Base-by-base conservation (phyloP, 169 alveolate species). In the Amoebophrya sp. region DNA sequence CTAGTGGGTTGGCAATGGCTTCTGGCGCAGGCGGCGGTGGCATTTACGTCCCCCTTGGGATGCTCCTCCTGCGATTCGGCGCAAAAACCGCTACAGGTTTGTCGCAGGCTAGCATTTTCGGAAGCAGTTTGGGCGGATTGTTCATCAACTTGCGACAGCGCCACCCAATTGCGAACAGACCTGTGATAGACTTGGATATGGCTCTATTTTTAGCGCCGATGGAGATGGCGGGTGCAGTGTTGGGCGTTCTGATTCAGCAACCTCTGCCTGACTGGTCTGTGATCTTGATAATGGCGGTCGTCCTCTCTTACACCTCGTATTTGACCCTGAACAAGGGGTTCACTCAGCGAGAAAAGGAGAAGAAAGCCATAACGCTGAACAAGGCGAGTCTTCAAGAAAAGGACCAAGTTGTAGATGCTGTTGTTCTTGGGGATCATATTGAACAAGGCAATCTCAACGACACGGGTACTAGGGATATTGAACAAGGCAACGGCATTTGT, bases 221-320 rank as follows among this genome's bases (percentile, higher is more conserved):
- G 91, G 93, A 93, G 93, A 91, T 93, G 91, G 92, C 89, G n/a
- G 94, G 94, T 2, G 93, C 92, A 0, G 89, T 92, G 40, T 0
- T 90, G 6, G 94, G 94, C 23, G 90, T 91, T 3, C 77, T 93
- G 47, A 65, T 93, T 41, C 91, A 77, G 40, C 54, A 55, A 40
- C 40, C 53, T 40, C 93, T 93, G 36, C 94, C 94, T 1, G 91
- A 93, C 23, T 93, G 94, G 94, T 34, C 90, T 33, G 47, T 93
- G 36, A 78, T 90, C n/a, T 38, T 90, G 38, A 41, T 36, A 33
- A 89, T 93, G 53, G 90, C 89, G 23, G 0, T 53, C 40, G 92
- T 92, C 23, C 55, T 92, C 0, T 41, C 89, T 0, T 18, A 78
- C 33, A 90, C 93, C 2, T 83, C 41, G 3, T 0, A 24, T 10